Conservation (phyloP, 192 early-diverging fungal genomes). For the Coemansia sp. region DNA sequence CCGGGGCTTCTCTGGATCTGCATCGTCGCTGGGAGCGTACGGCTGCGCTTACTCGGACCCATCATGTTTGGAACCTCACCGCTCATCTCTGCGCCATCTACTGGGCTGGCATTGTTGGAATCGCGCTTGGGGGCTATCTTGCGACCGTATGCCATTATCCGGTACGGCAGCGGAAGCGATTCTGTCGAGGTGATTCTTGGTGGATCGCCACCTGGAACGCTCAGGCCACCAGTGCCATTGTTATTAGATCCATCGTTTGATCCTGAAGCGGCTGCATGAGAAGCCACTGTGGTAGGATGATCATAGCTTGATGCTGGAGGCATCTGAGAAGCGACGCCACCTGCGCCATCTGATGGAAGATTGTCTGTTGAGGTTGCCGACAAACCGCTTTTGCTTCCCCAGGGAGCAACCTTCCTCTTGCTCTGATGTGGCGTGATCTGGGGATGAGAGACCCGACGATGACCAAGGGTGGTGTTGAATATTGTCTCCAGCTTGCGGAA, state of each 20-base stretch:
- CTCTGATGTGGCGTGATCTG: neutral
- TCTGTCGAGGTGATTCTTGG: conserved; percentile 38
- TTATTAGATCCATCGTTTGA: neutral
- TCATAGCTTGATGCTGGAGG: neutral
- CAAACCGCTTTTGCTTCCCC: neutral
- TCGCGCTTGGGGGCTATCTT: conserved; percentile 54
- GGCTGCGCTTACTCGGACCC: conserved; percentile 41
- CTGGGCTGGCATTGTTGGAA: neutral
- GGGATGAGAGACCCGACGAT: conserved; percentile 8
- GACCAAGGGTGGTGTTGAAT: conserved; percentile 29
- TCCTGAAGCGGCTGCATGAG: neutral
- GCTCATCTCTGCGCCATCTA: conserved; percentile 7
- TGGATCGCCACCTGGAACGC: conserved; percentile 37
- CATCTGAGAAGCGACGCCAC: conserved; percentile 6
- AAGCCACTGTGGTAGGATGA: neutral
- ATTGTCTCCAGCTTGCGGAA: conserved; percentile 46
- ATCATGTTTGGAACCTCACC: conserved; percentile 29
- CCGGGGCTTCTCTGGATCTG: conserved; percentile 24
- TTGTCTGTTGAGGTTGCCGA: neutral
- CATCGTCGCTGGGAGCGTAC: conserved; percentile 37
- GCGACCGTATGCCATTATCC: conserved; percentile 10
- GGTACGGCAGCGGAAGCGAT: conserved; percentile 34
- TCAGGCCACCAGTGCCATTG: conserved; percentile 6
- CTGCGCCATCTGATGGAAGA: neutral
- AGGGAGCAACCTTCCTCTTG: conserved; percentile 1